A percentile compares a stretch with the other conserved stretches of the same genome.
phyloP scores from a whole-genome alignment of 1,139 yeast species.

The Blastobotrys elegans region DNA sequence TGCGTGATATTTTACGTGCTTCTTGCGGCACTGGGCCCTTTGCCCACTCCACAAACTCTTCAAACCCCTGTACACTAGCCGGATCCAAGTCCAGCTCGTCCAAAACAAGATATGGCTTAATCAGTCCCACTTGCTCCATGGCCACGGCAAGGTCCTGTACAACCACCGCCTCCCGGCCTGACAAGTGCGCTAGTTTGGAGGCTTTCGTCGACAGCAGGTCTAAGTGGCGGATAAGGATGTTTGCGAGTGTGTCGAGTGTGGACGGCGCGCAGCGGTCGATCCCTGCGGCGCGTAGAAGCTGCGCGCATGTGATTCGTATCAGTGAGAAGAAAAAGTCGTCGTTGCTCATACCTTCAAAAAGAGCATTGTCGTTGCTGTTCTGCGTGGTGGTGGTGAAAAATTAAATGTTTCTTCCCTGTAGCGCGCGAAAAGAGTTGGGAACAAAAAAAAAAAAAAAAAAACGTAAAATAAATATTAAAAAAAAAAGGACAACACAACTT shows the following conservation, averaged over 20 bases:
- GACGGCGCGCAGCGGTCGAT: constrained; percentile 65
- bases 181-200: constrained; percentile 37
- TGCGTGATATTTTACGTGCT: constrained; percentile 37
- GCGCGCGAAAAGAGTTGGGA: too few species aligned
- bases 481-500: neutral
- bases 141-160: constrained; percentile 60
- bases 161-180: constrained; percentile 41
- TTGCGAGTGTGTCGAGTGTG: constrained; percentile 58
- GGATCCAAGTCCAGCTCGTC: constrained; percentile 38
- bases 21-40: constrained; percentile 40
- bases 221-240: constrained; percentile 54
- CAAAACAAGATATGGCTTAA: constrained; percentile 41
- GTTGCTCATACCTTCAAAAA: constrained; percentile 23
- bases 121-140: constrained; percentile 48
- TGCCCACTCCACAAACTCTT: constrained; percentile 47
- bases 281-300: constrained; percentile 62
- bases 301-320: constrained; percentile 60
- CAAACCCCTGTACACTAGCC: constrained; percentile 36
- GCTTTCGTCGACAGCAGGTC: constrained; percentile 44
- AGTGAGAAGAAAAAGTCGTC: constrained; percentile 52
- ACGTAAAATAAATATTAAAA: neutral
- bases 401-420: too few species aligned
- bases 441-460: too few species aligned
- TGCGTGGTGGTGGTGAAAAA: too few species aligned
- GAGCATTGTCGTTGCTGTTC: too few species aligned